Evolutionary conservation across 1,284 basidiomycete genomes (phyloP), one percentile per base, ranked within the genome.

Genomic region (Porogramme epimiltina): DNA sequence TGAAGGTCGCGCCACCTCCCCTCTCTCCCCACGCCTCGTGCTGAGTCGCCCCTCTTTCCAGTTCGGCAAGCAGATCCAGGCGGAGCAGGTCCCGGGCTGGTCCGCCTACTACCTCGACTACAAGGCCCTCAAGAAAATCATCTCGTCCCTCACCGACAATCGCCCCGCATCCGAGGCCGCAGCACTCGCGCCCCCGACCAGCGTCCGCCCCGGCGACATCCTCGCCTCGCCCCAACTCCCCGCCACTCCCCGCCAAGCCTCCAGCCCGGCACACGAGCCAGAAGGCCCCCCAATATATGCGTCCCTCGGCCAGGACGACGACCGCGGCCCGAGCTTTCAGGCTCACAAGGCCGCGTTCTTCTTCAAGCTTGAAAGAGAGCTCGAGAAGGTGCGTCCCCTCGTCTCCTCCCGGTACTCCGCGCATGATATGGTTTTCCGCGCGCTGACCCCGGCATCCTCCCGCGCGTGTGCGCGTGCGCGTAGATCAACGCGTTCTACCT

Each of bases 401-500:
- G 15, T 39, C 34, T 31, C 26, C 40, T 18, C 8, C 34, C 34
- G 28, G 24, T 18, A 37, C 42, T 34, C 36, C 16, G 22, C 49
- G 36, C 45, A 33, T 42, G 36, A 24, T 42, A 19, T 28, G 15
- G 23, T 20, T 42, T 6, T 22, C 33, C n/a, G 13, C 15, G 23
- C 22, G 28, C 28, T 20, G 18, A 19, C 44, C 54, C n/a, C 34
- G 9, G 8, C 34, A 37, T 45, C 20, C 34, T 15, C 33, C 28
- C 16, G n/a, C 18, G 8, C 24, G 40, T 16, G n/a, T 19, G n/a
- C 18, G 8, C 24, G 40, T 16, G n/a, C 19, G 25, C n/a, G 18
- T 67, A 97, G 95, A 98, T 99, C 77, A 99, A 99, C 73, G 84
- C 88, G n/a, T 99, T 99, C 69, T 99, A 99, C 73, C 82, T 99